Base-by-base conservation (phyloP, 1,284 basidiomycete genomes). In the Ustilago esculenta region DNA sequence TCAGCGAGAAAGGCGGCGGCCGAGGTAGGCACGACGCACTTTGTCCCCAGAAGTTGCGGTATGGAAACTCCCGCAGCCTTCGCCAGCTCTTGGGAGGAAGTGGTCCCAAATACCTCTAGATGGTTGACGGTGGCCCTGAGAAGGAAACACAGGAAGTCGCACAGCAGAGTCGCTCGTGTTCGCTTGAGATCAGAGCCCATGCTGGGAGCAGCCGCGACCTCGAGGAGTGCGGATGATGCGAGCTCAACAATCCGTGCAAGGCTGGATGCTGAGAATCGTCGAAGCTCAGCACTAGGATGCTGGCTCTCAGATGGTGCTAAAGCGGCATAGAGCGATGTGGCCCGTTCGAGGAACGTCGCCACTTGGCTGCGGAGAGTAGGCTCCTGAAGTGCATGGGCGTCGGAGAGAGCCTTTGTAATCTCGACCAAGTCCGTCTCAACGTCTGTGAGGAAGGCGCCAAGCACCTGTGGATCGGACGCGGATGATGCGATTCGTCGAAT, bases 1-100 rank as follows among this genome's bases (percentile, higher is more conserved):
- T 56, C 47, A 4, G 59, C 55, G 10, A 68, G 49, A 39, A 72
- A 55, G 6, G 59, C 34, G 1, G 70, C 59, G 5, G 56, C 55
- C 2, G 60, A 46, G 4, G 59, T 43, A 9, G 65, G 56, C 1
- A 56, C 27, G 1, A 72, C 44, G 36, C 54, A 32, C 33, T 49
- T 58, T 3, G 53, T 45, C 5, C 32, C 48, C 27, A 50, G 52
- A 8, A 71, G 54, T 29, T 55, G 54, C 15, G 68, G 68, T 2
- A 71, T 29, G 17, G 58, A 54, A 11, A 20, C 39, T 14, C 33
- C 35, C 5, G 63, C 42, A 10, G 52, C 47, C 21, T 55, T 30
- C 3, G 51, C 46, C 12, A 71, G 45, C 18, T 48, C 36, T 18
- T 61, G 34, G 3, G 45, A 43, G 8, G 45, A 40, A 7, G 50